Percentiles rank a stretch among this genome's conserved stretches.
These are phyloP conservation scores for Vachellia collinsii DNA, from an alignment of 306 rosid genomes.

Conservation along the genomic window DNA sequence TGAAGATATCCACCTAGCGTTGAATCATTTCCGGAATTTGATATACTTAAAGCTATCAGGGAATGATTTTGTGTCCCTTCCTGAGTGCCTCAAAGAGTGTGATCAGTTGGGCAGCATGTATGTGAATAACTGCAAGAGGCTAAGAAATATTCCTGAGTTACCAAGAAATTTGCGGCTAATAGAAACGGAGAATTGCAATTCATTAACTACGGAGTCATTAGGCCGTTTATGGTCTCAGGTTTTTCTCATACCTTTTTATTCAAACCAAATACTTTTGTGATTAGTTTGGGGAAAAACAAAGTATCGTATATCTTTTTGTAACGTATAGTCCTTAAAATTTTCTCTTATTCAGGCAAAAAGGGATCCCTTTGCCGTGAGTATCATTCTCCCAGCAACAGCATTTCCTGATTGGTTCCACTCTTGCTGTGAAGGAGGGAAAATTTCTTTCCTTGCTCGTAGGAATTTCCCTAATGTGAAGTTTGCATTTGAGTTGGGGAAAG, in stretches of 20 bases:
- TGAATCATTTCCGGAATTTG: conserved; percentile 9
- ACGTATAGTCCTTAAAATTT: too few species aligned
- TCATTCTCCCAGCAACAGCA: background rate
- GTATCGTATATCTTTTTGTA: too few species aligned
- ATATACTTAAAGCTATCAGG: background rate
- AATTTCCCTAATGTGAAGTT: background rate
- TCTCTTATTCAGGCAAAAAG: background rate
- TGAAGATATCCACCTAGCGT: conserved; percentile 15
- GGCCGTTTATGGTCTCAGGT: conserved; percentile 39
- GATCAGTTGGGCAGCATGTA: background rate
- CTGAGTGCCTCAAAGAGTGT: conserved; percentile 25
- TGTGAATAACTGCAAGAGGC: background rate
- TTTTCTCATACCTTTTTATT: background rate
- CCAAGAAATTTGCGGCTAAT: background rate
- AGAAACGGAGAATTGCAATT: background rate
- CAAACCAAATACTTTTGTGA: background rate
- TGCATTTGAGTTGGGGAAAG: background rate
- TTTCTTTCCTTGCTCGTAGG: background rate
- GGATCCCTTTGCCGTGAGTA: background rate
- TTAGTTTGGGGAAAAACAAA: too few species aligned
- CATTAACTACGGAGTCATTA: background rate
- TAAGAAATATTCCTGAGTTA: conserved; percentile 23
- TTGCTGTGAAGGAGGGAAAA: background rate
- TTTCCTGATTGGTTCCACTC: background rate
- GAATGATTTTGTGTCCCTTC: conserved; percentile 11